These are phyloP conservation scores for Cylindrotheca fusiformis DNA, from an alignment of 108 stramenopile genomes.

Conservation along the genomic window DNA sequence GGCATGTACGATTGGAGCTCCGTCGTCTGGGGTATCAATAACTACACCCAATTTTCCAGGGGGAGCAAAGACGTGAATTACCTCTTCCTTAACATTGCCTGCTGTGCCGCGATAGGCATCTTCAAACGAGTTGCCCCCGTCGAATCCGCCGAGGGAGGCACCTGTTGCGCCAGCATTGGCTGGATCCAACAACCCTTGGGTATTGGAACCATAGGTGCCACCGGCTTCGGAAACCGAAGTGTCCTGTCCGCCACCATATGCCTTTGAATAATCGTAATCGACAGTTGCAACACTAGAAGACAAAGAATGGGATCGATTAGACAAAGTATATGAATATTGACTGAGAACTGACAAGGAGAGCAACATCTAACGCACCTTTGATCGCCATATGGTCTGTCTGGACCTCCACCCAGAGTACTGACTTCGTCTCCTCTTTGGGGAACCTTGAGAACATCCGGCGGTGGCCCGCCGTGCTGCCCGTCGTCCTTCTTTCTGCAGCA, in stretches of 20 bases:
- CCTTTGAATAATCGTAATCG: slow-evolving; percentile 87
- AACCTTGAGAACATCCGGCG: slow-evolving; percentile 17
- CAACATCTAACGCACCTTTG: slow-evolving; percentile 53
- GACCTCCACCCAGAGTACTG: slow-evolving; percentile 26
- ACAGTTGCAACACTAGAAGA: slow-evolving; percentile 63
- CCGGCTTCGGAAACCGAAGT: slow-evolving; percentile 72
- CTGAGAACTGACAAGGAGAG: neutral
- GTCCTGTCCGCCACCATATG: slow-evolving; percentile 68
- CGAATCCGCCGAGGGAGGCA: slow-evolving; percentile 43
- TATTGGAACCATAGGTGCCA: slow-evolving; percentile 73
- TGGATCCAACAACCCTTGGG: slow-evolving; percentile 40
- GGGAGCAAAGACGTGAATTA: slow-evolving; percentile 78
- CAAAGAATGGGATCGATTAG: slow-evolving; percentile 9
- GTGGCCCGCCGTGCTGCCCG: slow-evolving; percentile 25
- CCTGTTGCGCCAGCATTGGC: slow-evolving; percentile 42
- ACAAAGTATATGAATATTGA: neutral
- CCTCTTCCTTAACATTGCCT: slow-evolving; percentile 58
- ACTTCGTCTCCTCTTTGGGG: slow-evolving; percentile 26
- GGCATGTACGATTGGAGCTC: slow-evolving; percentile 84
- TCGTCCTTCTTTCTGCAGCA: slow-evolving; percentile 18
- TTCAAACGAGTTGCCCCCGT: slow-evolving; percentile 8
- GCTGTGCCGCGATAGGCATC: slow-evolving; percentile 20
- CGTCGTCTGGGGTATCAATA: slow-evolving; percentile 86
- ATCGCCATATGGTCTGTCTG: slow-evolving; percentile 44
- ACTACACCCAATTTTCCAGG: slow-evolving; percentile 89